These are phyloP conservation scores for Sphaerobolus stellatus DNA, from an alignment of 1,284 basidiomycete species.

Conservation along the genomic window DNA sequence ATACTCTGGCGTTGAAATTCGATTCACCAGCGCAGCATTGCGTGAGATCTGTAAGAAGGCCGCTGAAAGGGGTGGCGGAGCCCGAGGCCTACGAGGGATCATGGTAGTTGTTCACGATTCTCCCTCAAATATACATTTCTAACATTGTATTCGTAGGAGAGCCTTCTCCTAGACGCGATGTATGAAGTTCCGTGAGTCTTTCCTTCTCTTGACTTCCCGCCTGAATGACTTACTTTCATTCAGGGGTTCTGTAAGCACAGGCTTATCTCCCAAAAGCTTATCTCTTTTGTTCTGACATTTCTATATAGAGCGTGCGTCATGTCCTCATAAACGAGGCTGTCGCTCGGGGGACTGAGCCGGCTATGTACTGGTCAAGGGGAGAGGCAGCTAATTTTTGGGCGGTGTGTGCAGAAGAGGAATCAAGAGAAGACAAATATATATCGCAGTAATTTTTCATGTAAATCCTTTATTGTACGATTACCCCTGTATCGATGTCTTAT, in stretches of 20 bases:
- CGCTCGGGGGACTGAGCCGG: conserved; percentile 47
- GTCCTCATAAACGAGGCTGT: conserved; percentile 59
- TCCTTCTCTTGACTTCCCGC: neutral
- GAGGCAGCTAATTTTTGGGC: conserved; percentile 54
- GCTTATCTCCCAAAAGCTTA: conserved; percentile 12
- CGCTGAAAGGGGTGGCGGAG: conserved; percentile 80
- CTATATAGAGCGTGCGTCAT: conserved; percentile 52
- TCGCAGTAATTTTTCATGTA: too few relatives aligned
- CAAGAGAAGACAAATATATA: conserved; percentile 13
- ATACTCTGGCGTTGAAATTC: conserved; percentile 77
- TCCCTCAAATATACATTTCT: conserved; percentile 8
- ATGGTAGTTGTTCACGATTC: conserved; percentile 54
- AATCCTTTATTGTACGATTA: conserved; percentile 1
- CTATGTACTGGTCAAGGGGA: conserved; percentile 61
- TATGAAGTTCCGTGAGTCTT: conserved; percentile 86
- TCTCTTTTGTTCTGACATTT: conserved; percentile 1
- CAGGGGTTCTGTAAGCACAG: conserved; percentile 46
- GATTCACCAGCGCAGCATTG: conserved; percentile 73
- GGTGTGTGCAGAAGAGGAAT: conserved; percentile 55
- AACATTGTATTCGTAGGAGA: conserved; percentile 51
- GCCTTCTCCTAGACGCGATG: conserved; percentile 81
- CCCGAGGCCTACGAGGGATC: conserved; percentile 83
- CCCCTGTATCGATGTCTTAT: too few relatives aligned
- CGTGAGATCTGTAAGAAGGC: conserved; percentile 80
- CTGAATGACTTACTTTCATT: conserved; percentile 2